These are phyloP conservation scores for Diplotaxis tenuifolia DNA, from an alignment of 345 rosid species.

Conservation along the genomic window DNA sequence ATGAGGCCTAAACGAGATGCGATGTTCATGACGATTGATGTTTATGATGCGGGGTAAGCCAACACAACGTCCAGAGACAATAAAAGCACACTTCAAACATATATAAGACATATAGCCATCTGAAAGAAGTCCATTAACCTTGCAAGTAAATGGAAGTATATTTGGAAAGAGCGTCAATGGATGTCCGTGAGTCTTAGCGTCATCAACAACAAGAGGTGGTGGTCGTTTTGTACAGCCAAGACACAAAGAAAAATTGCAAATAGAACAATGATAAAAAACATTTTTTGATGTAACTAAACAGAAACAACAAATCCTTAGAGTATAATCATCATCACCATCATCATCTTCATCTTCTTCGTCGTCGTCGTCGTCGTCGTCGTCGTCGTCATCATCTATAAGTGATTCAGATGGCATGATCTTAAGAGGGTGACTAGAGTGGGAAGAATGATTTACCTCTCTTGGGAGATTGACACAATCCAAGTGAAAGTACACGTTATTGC, in stretches of 20 bases:
- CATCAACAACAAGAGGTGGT: not conserved
- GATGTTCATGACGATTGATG: no score
- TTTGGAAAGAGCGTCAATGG: not conserved
- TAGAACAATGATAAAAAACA: not conserved
- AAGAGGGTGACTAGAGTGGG: not conserved
- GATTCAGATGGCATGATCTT: not conserved
- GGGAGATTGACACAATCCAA: not conserved
- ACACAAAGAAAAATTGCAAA: not conserved
- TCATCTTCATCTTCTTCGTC: no score
- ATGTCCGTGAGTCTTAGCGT: constrained; percentile 1
- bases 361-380: no score
- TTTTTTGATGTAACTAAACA: no score
- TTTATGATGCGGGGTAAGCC: no score
- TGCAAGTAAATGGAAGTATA: not conserved
- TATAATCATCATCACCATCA: no score
- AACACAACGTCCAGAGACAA: not conserved
- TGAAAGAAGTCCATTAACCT: no score
- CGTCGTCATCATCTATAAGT: not conserved
- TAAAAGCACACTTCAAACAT: not conserved
- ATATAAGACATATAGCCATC: no score
- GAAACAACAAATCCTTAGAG: no score
- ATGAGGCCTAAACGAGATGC: not conserved
- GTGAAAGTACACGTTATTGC: no score
- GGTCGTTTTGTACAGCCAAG: no score
- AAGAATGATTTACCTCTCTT: constrained; percentile 11